Base-by-base conservation (phyloP, 1,284 basidiomycete species). In the Leccinum fallax region DNA sequence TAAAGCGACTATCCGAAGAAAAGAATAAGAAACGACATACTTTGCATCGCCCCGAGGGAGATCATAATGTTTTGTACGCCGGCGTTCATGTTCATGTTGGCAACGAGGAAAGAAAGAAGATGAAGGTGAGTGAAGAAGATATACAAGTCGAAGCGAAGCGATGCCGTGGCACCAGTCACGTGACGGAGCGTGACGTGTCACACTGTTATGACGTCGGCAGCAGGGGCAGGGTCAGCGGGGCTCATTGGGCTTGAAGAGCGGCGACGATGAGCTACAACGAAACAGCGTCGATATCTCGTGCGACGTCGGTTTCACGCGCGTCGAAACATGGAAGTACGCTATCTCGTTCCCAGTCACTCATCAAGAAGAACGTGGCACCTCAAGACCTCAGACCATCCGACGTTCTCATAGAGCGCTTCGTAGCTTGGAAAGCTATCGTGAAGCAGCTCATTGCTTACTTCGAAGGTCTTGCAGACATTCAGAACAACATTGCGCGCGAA, bases 371-470 rank as follows among this genome's bases (percentile, higher is more conserved):
- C 76, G 89, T 93, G 65, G 89, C 92, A 15, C 87, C 90, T 0
- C 88, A 94, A 74, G 97, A 98, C 81, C 85, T 98, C 63, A 87
- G 90, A 63, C 97, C 97, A 1, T 95, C 94, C 15, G 97, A 98
- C 78, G 89, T 98, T 71, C 92, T 99, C 76, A 98, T 98, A 71
- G 97, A 98, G 78, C 89, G 97, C 36, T 94, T 94, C 75, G 85
- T 89, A 53, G 93, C 93, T 1, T 97, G 94, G 94, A 97, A 97
- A 79, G 88, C 87, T 58, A 97, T 98, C 73, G 95, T 97, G 64
- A 96, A 95, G 80, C 95, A 97, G 82, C 87, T 98, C 62, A 93
- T 95, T 64, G 87, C 88, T 0, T 93, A 93, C 72, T 93, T 92
- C 65, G 89, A 93, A 84, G 96, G 96, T 62, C 85, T 97, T 58